phyloP scores from a whole-genome alignment of 169 alveolate species.

The Neospora caninum region DNA sequence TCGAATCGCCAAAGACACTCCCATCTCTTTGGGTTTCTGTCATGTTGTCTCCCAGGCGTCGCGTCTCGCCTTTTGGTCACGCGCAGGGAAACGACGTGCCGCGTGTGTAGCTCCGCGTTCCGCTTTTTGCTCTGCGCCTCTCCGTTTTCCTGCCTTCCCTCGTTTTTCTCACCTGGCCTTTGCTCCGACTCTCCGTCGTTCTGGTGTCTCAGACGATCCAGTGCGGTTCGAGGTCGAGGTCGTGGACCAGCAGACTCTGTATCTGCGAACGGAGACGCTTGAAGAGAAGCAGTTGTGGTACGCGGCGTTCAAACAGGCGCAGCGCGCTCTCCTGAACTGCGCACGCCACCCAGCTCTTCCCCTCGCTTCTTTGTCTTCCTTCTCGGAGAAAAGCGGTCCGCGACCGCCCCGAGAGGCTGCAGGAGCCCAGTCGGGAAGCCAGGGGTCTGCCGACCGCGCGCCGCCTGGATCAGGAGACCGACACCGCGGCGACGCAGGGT shows the following conservation, averaged over 20 bases:
- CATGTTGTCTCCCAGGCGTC: too few species aligned
- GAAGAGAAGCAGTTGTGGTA: constrained; percentile 66
- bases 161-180: neutral
- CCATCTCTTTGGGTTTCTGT: too few species aligned
- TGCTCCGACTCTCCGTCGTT: neutral
- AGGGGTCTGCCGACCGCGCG: too few species aligned
- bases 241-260: constrained; percentile 67
- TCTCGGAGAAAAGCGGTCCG: neutral
- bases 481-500: too few species aligned
- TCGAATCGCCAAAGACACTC: too few species aligned
- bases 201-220: constrained; percentile 56
- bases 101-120: neutral
- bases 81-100: too few species aligned
- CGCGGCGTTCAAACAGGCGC: constrained; percentile 60
- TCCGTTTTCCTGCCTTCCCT: neutral
- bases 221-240: constrained; percentile 66
- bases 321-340: constrained; percentile 50
- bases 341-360: constrained; percentile 14
- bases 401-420: too few species aligned
- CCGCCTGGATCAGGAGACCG: too few species aligned
- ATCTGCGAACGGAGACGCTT: constrained; percentile 52
- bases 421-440: too few species aligned
- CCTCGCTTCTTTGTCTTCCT: neutral
- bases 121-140: neutral
- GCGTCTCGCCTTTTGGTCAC: too few species aligned